Base-by-base conservation (phyloP, 2,329 filamentous ascomycete genomes). In the Penicillium sp. region DNA sequence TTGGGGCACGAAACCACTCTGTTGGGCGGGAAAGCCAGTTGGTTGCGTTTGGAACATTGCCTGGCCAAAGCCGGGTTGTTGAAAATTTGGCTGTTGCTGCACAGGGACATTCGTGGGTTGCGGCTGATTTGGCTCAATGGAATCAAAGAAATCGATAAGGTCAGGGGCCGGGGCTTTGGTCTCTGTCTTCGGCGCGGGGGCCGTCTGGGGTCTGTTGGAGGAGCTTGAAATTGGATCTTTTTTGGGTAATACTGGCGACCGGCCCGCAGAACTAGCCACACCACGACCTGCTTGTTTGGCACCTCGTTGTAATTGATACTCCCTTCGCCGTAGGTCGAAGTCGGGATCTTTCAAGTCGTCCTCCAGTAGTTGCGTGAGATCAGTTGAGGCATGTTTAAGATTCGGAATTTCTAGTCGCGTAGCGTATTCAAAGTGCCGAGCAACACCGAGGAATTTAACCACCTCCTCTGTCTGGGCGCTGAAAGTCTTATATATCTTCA, bases 301-400 rank as follows among this genome's bases (percentile, higher is more conserved):
- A 57, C 93, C 88, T 68, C 93, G 88, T 68, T 96, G 90, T 1
- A 90, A 89, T 51, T 97, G 77, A 67, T 96, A 99, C 70, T 99
- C 94, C 64, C 91, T 82, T 60, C 94, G 83, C 65, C 97, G 94
- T 56, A 92, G 83, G 65, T 99, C 94, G 66, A 99, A 99, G 71
- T 99, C 94, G 3, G 91, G 86, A 66, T 99, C 94, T 61, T 92
- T 87, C 47, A 99, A 78, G 68, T 99, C 97, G 64, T 99, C 94
- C 71, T 97, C 91, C 24, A 99, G 81, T 56, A 96, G 91, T 24
- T 87, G 87, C 16, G 90, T 90, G 52, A 99, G 76, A 68, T 94
- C 96, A 1, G 95, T 92, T 1, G 94, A 95, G 5, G 94, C 94
- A 71, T 99, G 94, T 77, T 97, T 97, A 63, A 99, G 82, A 77